Base-by-base conservation (phyloP, 495 filamentous ascomycete species). In the Hyaloscypha bicolor region DNA sequence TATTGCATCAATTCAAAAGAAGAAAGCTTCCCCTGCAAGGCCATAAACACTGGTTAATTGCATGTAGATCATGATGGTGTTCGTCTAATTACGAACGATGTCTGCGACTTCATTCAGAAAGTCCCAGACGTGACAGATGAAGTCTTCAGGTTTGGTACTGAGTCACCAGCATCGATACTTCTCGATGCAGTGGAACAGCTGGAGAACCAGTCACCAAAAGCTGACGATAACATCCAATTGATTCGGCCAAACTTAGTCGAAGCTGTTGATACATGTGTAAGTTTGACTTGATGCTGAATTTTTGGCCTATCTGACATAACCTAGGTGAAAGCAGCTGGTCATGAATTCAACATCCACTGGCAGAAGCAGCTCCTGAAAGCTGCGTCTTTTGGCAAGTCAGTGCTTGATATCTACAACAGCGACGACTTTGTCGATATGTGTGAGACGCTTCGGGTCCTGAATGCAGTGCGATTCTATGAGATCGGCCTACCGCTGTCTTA, bases 381-480 rank as follows among this genome's bases (percentile, higher is more conserved):
- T 5, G 95, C 95, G 0, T 97, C 93, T 0, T 97, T 97, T 76
- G 95, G 95, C 14, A 99, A 99, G 76, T 98, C 95, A 0, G 94
- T 97, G 0, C 84, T 97, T 2, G 95, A 97, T 70, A 87, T 98
- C 33, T 99, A 98, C 78, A 96, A 91, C 77, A 96, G 92, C 73
- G 95, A 99, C 69, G 94, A 98, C 64, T 99, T 98, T 76, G 96
- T 99, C 32, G 93, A 97, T 65, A 97, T 97, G 92, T 97, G 92
- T 69, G 95, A 99, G 77, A 94, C 90, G 12, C 79, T 98, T 21
- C 89, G 95, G 57, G 93, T 99, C 4, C 83, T 99, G 35, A 97
- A 96, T 73, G 94, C 96, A 19, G 88, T 93, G 4, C 85, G 95
- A 56, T 96, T 91, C 75, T 97, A 93, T 72, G 89, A 95, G 72